Evolutionary conservation across 306 rosid species (phyloP).

Genomic region (Quercus variabilis): DNA sequence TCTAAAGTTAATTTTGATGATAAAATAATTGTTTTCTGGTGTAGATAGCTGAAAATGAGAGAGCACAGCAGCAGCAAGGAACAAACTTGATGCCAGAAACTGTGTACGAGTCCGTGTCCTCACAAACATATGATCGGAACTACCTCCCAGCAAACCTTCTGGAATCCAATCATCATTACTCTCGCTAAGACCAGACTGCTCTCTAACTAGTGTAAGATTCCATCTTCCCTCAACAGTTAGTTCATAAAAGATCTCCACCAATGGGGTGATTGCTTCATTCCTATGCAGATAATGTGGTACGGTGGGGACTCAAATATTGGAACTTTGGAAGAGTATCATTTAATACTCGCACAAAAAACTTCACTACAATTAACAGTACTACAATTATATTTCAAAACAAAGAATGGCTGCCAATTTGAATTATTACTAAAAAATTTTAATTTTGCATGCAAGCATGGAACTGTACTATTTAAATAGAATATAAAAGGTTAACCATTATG

Average conservation of each 20-base stretch:
- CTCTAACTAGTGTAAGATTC: conserved; percentile 73
- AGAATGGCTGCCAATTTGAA: too few relatives aligned
- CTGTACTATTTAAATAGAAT: too few relatives aligned
- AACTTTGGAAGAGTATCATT: neutral
- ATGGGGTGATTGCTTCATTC: neutral
- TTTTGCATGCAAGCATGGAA: too few relatives aligned
- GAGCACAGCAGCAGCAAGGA: conserved; percentile 51
- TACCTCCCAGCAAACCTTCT: conserved; percentile 59
- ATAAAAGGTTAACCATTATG: too few relatives aligned
- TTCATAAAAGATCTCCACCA: neutral
- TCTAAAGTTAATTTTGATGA: neutral
- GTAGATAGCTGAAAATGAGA: conserved; percentile 81
- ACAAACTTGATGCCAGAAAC: conserved; percentile 52
- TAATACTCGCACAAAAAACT: too few relatives aligned
- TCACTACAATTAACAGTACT: too few relatives aligned
- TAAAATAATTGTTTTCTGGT: neutral
- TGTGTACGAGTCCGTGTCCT: conserved; percentile 42
- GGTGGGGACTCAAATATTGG: neutral
- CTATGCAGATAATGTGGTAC: neutral
- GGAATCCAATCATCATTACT: conserved; percentile 49
- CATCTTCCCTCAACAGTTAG: neutral
- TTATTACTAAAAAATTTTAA: too few relatives aligned
- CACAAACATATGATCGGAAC: conserved; percentile 53
- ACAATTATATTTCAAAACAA: too few relatives aligned
- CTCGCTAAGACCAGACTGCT: conserved; percentile 66